Conservation (phyloP, 768 basidiomycete genomes). For the Trametopsis cervina region DNA sequence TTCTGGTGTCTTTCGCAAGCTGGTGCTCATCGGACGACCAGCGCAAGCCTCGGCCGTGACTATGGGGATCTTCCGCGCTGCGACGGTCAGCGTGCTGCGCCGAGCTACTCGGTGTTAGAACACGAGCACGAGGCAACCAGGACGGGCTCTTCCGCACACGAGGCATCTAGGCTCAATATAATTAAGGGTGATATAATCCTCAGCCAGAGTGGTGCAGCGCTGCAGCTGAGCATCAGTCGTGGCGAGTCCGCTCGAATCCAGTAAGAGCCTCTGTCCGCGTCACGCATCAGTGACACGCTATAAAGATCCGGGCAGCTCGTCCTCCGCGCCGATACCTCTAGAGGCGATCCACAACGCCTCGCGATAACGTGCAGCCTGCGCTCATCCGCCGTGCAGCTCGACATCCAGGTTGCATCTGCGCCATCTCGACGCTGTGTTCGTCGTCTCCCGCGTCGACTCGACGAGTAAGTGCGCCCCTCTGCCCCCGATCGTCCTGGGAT, state of each 20-base stretch:
- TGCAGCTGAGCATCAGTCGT: slow-evolving; percentile 6
- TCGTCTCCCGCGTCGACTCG: background rate
- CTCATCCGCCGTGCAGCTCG: slow-evolving; percentile 1
- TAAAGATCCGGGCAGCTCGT: slow-evolving; percentile 22
- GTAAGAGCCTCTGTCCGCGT: slow-evolving; percentile 9
- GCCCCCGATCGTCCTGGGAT: slow-evolving; percentile 4
- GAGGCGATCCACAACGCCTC: slow-evolving; percentile 8
- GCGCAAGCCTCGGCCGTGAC: too few species aligned
- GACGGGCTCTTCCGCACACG: background rate
- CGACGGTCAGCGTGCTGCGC: too few species aligned
- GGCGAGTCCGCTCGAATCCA: slow-evolving; percentile 1
- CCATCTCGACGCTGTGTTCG: slow-evolving; percentile 4
- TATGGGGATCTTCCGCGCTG: too few species aligned
- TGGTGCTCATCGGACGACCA: too few species aligned
- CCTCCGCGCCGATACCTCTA: slow-evolving; percentile 17
- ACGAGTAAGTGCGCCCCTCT: slow-evolving; percentile 6
- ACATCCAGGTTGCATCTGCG: background rate
- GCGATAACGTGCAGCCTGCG: slow-evolving; percentile 8
- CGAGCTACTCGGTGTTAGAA: too few species aligned
- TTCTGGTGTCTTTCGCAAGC: too few species aligned
- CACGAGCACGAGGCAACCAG: background rate
- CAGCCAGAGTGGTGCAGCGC: slow-evolving; percentile 2
- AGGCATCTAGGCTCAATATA: slow-evolving; percentile 5
- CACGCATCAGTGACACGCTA: slow-evolving; percentile 17
- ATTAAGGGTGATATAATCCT: slow-evolving; percentile 1